Evolutionary conservation across 352 stramenopile genomes (phyloP), one percentile per base, ranked within the genome.

Genomic region (Globisporangium sylvaticum): DNA sequence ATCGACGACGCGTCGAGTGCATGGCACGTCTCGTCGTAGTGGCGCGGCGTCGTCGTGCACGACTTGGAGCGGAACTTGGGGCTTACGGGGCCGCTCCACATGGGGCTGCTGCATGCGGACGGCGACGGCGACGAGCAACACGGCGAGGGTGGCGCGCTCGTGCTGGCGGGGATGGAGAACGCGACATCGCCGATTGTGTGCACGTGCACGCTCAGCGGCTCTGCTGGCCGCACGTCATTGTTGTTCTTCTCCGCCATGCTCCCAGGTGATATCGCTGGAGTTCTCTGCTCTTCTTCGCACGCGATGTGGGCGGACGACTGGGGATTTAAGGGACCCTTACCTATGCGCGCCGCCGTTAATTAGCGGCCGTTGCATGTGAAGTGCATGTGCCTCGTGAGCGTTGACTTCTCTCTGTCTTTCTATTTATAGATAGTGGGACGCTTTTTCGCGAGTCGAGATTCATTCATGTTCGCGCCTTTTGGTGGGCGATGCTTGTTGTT

Each of bases 1-100:
- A 87, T 78, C n/a, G 77, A 78, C 54, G 58, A 59, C 63, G 74
- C 64, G 60, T 80, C 77, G 32, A 54, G 62, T 15, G 48, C 34
- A 34, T 57, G 42, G 22, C 64, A 64, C 6, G 32, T 55, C 55
- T 68, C 64, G 39, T 63, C 39, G 42, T 68, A 68, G 54, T 64
- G 55, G 22, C 57, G 56, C 27, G 64, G 64, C 22, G 64, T 44
- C 34, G 32, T 60, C 15, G 48, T 54, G 32, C 62, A 67, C 22
- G 25, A 60, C 50, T 67, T 59, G 32, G 39, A 29, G 27, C 39
- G 42, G 55, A 24, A 29, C 29, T 60, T 60, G 55, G 55, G 55
- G 31, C 55, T 60, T 9, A 12, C 29, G 18, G 55, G 29, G 3
- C 29, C 24, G 10, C 25, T 60, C 55, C 31, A 31, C 18, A 60